Base-by-base conservation (phyloP, 805 yeast species). In the Kuraishia hungarica region DNA sequence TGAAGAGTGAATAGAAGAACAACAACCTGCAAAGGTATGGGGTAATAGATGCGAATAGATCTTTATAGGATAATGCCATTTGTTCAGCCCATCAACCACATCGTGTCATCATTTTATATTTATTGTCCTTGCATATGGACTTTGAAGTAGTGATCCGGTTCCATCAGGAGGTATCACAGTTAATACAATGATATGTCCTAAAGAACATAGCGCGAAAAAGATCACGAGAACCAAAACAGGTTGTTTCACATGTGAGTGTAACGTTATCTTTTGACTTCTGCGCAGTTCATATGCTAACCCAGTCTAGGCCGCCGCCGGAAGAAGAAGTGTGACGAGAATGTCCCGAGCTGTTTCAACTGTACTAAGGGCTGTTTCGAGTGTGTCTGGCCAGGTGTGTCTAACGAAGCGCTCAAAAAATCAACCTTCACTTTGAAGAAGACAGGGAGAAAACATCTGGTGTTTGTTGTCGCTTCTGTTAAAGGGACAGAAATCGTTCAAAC, bases 241-340 rank as follows among this genome's bases (percentile, higher is more conserved):
- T n/a, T 52, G 53, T 43, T 52, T 52, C 50, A 52, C 53, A 3
- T 52, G 53, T 52, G 43, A 8, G 53, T 43, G 11, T 19, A 20
- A 5, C 17, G 5, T 21, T 20, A 8, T n/a, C 26, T 17, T 2
- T 11, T 13, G 5, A 2, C 17, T 28, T 50, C 21, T 23, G 7
- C n/a, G 5, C 8, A n/a, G 52, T 20, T 28, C 46, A 6, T 11
- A n/a, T 29, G 39, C 51, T 49, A 19, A 39, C 26, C 17, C 28
- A 11, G 19, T 4, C 8, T 6, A 52, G 53, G 53, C 53, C 53
- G 50, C 1, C 4, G 17, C 26, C 74, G 84, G 53, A 75, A 81
- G 57, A 66, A 82, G 55, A 81, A 81, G 58, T 81, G 86, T 62
- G 85, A 81, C 60, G 86, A 81, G 60, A 70, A 71, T 2, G 78